Conservation (phyloP, 2,329 filamentous ascomycete genomes). For the Huntiella moniliformis region DNA sequence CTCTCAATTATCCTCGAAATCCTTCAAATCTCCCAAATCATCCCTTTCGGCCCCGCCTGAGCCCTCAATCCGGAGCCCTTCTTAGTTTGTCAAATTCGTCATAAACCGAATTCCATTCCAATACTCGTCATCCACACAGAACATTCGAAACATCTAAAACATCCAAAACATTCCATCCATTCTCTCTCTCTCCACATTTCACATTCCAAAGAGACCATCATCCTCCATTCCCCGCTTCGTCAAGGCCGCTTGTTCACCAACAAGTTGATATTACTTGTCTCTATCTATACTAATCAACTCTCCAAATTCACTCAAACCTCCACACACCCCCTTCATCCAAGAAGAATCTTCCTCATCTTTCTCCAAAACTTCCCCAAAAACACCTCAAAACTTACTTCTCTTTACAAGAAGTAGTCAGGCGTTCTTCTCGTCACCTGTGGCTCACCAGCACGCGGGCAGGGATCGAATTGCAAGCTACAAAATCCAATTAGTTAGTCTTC, state of each 20-base stretch:
- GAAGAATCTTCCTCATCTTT: neutral
- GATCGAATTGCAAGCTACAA: conserved; percentile 89
- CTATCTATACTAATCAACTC: neutral
- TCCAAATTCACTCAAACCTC: neutral
- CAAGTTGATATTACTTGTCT: neutral
- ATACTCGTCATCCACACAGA: too few relatives aligned
- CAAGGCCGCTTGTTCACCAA: neutral
- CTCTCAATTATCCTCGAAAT: too few relatives aligned
- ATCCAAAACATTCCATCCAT: too few relatives aligned
- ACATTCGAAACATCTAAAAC: too few relatives aligned
- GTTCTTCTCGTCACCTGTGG: conserved; percentile 96
- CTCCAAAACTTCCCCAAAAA: neutral
- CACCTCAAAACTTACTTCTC: neutral
- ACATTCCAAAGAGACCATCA: too few relatives aligned
- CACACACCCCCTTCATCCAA: neutral
- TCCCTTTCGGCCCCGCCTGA: too few relatives aligned
- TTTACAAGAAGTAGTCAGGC: conserved; percentile 94
- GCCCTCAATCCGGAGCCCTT: too few relatives aligned
- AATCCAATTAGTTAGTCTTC: conserved; percentile 9
- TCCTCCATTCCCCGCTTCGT: too few relatives aligned
- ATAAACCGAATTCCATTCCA: too few relatives aligned
- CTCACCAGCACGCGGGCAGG: conserved; percentile 89
- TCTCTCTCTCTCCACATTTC: too few relatives aligned
- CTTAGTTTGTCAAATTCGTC: too few relatives aligned
- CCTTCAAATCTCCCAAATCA: too few relatives aligned